These are phyloP conservation scores for Lipomyces sp. DNA, from an alignment of 805 yeast genomes.

Conservation along the genomic window DNA sequence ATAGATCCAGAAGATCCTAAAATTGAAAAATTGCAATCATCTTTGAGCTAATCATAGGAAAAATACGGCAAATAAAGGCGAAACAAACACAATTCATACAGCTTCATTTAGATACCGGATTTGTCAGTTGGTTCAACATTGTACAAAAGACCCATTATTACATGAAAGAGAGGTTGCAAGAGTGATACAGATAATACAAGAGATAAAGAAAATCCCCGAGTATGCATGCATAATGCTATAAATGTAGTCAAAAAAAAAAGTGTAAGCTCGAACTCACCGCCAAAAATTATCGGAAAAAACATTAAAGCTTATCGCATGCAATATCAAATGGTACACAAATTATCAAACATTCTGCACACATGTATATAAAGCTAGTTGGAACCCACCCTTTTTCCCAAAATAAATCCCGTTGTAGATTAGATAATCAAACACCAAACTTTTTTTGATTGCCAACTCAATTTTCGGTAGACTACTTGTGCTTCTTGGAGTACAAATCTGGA, in stretches of 20 bases:
- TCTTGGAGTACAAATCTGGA: conserved; percentile 24
- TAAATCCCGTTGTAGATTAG: neutral
- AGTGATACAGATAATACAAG: neutral
- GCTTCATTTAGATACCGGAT: neutral
- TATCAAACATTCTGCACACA: neutral
- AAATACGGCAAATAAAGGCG: no score
- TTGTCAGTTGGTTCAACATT: neutral
- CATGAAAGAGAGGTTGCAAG: neutral
- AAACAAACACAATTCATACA: neutral
- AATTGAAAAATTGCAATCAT: neutral
- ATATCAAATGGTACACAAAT: neutral
- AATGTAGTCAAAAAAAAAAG: neutral
- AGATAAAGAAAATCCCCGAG: neutral
- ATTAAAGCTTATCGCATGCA: neutral
- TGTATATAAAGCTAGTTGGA: neutral
- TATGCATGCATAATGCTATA: neutral
- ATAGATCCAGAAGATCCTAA: neutral
- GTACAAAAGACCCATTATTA: neutral
- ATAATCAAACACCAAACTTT: neutral
- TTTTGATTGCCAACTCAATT: neutral
- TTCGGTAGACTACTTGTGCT: neutral
- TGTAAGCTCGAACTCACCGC: no score
- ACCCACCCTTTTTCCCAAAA: neutral
- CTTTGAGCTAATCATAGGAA: neutral
- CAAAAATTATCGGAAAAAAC: no score